Base-by-base conservation (phyloP, 176 grass and related monocot species). In the Guadua angustifolia region DNA sequence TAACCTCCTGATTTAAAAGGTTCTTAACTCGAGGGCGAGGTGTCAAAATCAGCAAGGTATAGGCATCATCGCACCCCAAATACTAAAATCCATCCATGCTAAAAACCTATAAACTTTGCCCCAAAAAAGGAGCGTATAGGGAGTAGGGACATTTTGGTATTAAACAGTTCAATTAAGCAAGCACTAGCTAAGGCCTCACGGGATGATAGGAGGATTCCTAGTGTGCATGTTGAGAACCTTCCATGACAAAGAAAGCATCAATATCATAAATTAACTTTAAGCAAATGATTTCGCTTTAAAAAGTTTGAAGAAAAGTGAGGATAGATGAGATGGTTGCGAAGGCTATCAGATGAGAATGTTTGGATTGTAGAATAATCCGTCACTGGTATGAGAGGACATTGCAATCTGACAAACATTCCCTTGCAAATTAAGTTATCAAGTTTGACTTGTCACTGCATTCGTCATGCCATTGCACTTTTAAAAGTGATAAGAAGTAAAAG, bases 361-460 rank as follows among this genome's bases (percentile, higher is more conserved):
- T 73, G 66, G 46, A 42, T 73, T 82, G 19, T 79, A 86, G 66
- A 90, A 73, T 83, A 78, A 49, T 44, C 66, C 22, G 57, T 51
- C 43, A 11, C 7, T 29, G 36, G 40, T 61, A 17, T 51, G 40
- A 17, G 40, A 68, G 61, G 40, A 58, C 49, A 47, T 10, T 58
- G 26, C 49, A 59, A 67, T 79, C 13, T 66, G 66, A 57, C 59
- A 59, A 82, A 58, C 74, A 73, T 79, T 67, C 67, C 17, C 42
- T 82, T 87, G 21, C 79, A 79, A 78, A 86, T n/a, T 64, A 85
- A 69, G 61, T 55, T 76, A 81, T 81, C 71, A 69, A 52, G 82
- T 67, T 86, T 83, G 84, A 90, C 88, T 79, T 71, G 51, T 67
- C 49, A 67, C 58, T 50, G 51, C 40, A 66, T 58, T 38, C 6